Base-by-base conservation (phyloP, 176 grass and related monocot species). In the Neostapfia colusana region DNA sequence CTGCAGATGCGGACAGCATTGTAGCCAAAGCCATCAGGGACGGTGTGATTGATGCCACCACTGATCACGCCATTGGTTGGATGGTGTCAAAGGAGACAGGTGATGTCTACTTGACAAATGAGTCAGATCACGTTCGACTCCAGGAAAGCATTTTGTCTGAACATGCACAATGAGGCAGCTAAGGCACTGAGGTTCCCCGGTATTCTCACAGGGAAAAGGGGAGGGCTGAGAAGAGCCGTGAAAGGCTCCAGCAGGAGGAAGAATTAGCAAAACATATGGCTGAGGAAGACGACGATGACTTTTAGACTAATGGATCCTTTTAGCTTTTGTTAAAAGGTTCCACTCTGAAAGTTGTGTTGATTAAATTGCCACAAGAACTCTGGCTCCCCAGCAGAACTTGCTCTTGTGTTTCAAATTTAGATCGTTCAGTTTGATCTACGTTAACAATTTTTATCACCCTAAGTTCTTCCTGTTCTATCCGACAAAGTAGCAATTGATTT, bases 171-270 rank as follows among this genome's bases (percentile, higher is more conserved):
- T 1, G 90, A 93, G 66, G 88, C 90, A 2, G 90, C 90, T 37
- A 93, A 84, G 67, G 90, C 93, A 10, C 59, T 97, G 46, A 84
- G 83, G 71, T 90, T 89, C 41, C 90, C 93, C 90, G 85, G 4
- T 93, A 97, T 64, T 93, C 88, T 73, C 80, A 86, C 73, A 90
- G 87, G 77, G 93, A 97, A 66, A 96, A 92, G 27, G 93, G 90
- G 78, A 93, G 90, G 8, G 88, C 80, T 2, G 90, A 91, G 85
- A 91, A 91, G 85, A 89, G 93, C 77, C 73, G 83, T 0, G 88
- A 97, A 85, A 89, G 86, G 44, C 90, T 89, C 45, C 88, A 97
- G 67, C 85, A 90, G 67, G 90, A 97, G 83, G 90, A 97, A 87
- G 90, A 97, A 82, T 85, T 91, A 4, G 93, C 93, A 4, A 93